These are phyloP conservation scores for Globisporangium polare DNA, from an alignment of 352 stramenopile genomes.

Conservation along the genomic window DNA sequence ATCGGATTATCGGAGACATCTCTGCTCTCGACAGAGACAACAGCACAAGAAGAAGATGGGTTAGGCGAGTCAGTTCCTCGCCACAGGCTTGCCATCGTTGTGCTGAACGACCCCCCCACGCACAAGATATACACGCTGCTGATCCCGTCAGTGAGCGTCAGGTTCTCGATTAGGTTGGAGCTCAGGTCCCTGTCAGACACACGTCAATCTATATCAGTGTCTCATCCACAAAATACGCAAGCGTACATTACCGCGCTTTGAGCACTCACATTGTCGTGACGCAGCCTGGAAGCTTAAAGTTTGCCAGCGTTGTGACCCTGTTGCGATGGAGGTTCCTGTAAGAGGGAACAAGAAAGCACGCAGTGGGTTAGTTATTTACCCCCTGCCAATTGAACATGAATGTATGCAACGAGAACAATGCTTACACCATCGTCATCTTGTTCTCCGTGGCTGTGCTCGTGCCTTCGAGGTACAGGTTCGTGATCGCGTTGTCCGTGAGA, in stretches of 20 bases:
- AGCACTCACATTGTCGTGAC: conserved; percentile 11
- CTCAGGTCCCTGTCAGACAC: conserved; percentile 8
- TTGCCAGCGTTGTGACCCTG: conserved; percentile 4
- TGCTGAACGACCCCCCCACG: too few relatives aligned
- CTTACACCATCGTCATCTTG: conserved; percentile 6
- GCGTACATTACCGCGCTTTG: too few relatives aligned
- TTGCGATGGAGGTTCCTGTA: conserved; percentile 7
- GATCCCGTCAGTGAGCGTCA: conserved; percentile 11
- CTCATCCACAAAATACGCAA: neutral
- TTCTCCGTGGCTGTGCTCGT: neutral
- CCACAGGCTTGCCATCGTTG: neutral
- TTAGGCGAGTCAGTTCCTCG: neutral
- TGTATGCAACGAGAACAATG: neutral
- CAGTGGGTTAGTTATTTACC: neutral
- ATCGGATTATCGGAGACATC: conserved; percentile 16
- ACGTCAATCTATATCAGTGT: neutral
- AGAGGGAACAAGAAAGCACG: neutral
- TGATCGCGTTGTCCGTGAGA: conserved; percentile 16
- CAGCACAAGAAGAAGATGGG: neutral
- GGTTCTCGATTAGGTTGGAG: conserved; percentile 8
- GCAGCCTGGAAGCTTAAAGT: conserved; percentile 6
- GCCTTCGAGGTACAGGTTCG: conserved; percentile 5
- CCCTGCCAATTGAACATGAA: too few relatives aligned
- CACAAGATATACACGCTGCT: conserved; percentile 4
- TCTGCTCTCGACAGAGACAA: neutral